Conservation (phyloP, 2,329 filamentous ascomycete genomes). For the Phyllosticta citriasiana region DNA sequence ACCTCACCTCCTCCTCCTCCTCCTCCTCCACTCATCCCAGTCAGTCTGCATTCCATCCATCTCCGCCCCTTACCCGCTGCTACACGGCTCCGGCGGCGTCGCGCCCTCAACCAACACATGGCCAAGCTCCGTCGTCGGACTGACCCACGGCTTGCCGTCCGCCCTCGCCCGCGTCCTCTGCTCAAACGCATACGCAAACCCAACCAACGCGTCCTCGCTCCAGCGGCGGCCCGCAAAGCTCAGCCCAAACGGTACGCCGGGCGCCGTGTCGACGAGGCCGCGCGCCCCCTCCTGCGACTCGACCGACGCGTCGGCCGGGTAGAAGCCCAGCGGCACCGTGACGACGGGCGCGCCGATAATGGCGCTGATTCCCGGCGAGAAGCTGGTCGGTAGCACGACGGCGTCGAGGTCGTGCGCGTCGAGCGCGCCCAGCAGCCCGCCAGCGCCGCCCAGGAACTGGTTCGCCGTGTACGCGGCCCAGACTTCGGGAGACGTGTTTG, state of each 20-base stretch:
- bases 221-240: constrained; percentile 52
- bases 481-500: constrained; percentile 48
- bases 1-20: no score
- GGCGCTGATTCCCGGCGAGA: constrained; percentile 40
- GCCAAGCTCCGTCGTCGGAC: constrained; percentile 34
- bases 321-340: constrained; percentile 53
- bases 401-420: constrained; percentile 49
- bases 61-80: no score
- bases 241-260: constrained; percentile 52
- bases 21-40: no score
- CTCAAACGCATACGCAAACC: constrained; percentile 60
- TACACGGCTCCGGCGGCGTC: not conserved
- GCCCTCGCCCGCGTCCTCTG: constrained; percentile 44
- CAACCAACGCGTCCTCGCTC: constrained; percentile 52
- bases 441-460: constrained; percentile 45
- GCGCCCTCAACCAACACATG: not conserved
- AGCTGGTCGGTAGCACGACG: constrained; percentile 48
- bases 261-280: constrained; percentile 43
- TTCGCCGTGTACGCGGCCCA: constrained; percentile 47
- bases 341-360: constrained; percentile 51
- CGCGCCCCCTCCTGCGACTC: constrained; percentile 28
- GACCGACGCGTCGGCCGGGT: constrained; percentile 40
- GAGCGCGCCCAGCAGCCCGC: constrained; percentile 53
- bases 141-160: constrained; percentile 39
- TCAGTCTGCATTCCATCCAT: no score